These are phyloP conservation scores for Globisporangium uncinulatum DNA, from an alignment of 352 stramenopile species.

Conservation along the genomic window DNA sequence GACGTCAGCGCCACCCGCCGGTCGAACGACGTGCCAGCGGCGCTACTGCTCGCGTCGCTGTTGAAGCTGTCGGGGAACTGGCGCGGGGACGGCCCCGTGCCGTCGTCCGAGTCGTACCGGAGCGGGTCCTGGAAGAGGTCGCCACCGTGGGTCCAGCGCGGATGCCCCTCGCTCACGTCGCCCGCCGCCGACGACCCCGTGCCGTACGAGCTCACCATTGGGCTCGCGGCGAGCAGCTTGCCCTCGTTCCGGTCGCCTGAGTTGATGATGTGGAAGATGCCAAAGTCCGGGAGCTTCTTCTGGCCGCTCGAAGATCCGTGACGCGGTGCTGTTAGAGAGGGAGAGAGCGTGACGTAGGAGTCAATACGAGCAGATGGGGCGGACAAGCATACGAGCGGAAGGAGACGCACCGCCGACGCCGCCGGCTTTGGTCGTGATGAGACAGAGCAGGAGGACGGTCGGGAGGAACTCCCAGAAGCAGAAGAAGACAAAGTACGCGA, in stretches of 20 bases:
- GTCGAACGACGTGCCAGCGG: slow-evolving; percentile 19
- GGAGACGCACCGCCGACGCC: slow-evolving; percentile 56
- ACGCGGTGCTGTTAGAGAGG: slow-evolving; percentile 39
- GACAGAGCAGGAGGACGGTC: slow-evolving; percentile 68
- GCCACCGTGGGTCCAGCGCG: slow-evolving; percentile 73
- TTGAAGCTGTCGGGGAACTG: slow-evolving; percentile 60
- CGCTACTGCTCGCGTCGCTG: slow-evolving; percentile 50
- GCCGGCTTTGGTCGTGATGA: slow-evolving; percentile 79
- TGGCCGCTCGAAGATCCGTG: slow-evolving; percentile 42
- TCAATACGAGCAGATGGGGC: too few relatives aligned
- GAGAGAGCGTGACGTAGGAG: not conserved
- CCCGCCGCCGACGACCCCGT: slow-evolving; percentile 28
- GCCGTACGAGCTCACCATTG: slow-evolving; percentile 51
- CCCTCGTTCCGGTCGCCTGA: slow-evolving; percentile 21
- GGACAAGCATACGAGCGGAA: too few relatives aligned
- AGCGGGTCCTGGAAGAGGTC: slow-evolving; percentile 80
- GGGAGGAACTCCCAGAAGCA: slow-evolving; percentile 87
- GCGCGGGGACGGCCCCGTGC: slow-evolving; percentile 44
- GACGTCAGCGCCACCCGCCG: slow-evolving; percentile 13
- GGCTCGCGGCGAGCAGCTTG: slow-evolving; percentile 55
- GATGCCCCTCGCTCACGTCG: slow-evolving; percentile 25
- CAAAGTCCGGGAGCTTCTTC: slow-evolving; percentile 80
- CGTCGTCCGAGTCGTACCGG: slow-evolving; percentile 83
- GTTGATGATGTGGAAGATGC: slow-evolving; percentile 87
- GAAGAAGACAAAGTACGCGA: slow-evolving; percentile 80